These are phyloP conservation scores for Saturnispora serradocipensis DNA, from an alignment of 805 yeast species.

Conservation along the genomic window DNA sequence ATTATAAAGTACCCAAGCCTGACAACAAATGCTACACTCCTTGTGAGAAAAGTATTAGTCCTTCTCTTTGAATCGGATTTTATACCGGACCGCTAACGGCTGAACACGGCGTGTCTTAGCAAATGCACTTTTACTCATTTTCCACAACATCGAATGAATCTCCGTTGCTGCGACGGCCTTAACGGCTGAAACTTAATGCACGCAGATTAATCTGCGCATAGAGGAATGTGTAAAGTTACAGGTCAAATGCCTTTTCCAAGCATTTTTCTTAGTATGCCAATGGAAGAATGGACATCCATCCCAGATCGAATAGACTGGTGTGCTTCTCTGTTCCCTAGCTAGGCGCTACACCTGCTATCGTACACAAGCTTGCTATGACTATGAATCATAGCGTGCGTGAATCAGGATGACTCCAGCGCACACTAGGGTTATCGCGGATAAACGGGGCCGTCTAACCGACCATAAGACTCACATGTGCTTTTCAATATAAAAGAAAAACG, in stretches of 20 bases:
- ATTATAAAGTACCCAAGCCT: too few species aligned
- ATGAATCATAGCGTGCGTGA: not conserved
- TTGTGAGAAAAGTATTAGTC: too few species aligned
- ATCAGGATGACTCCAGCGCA: not conserved
- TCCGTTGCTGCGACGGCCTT: not conserved
- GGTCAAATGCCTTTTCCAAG: too few species aligned
- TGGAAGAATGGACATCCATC: too few species aligned
- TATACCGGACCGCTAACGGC: not conserved
- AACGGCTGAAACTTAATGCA: not conserved
- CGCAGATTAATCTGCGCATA: not conserved
- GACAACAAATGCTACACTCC: too few species aligned
- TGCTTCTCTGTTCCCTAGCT: too few species aligned
- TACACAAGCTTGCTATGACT: not conserved
- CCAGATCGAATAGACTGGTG: too few species aligned
- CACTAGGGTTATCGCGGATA: not conserved
- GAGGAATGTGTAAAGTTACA: too few species aligned
- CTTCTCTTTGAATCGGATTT: too few species aligned
- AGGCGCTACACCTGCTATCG: too few species aligned
- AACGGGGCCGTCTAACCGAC: not conserved
- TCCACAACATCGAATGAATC: not conserved
- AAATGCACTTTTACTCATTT: not conserved
- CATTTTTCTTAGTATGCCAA: too few species aligned
- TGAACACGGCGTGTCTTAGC: not conserved
- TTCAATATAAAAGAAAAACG: not conserved
- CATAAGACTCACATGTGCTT: not conserved